These are phyloP conservation scores for Eutrema heterophyllum DNA, from an alignment of 345 rosid genomes.

Conservation along the genomic window DNA sequence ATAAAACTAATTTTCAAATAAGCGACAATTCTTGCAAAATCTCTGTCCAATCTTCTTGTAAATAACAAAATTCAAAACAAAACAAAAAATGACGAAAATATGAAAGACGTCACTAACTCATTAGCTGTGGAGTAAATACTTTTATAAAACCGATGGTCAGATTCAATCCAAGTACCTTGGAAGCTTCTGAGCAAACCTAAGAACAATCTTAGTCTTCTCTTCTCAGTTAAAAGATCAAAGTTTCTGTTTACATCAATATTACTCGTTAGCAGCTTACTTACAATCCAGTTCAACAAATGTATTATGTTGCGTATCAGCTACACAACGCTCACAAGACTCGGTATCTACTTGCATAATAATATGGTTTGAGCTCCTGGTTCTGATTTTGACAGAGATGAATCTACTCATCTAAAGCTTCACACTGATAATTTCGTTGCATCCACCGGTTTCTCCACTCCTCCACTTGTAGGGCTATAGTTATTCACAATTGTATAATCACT, in stretches of 20 bases:
- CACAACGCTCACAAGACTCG: neutral
- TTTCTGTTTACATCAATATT: constrained; percentile 3
- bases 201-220: neutral
- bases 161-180: neutral
- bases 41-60: neutral
- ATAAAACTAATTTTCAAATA: too few relatives aligned
- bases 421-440: constrained; percentile 21
- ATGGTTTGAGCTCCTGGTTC: neutral
- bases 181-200: neutral
- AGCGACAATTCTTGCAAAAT: too few relatives aligned
- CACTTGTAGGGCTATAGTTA: constrained; percentile 31
- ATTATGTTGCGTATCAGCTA: too few relatives aligned
- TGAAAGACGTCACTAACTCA: too few relatives aligned
- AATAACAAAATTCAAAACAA: neutral
- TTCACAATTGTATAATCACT: neutral
- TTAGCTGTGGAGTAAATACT: neutral
- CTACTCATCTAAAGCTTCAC: constrained; percentile 14
- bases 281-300: neutral
- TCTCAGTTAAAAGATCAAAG: neutral
- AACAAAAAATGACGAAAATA: neutral
- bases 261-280: constrained; percentile 13
- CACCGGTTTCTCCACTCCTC: constrained; percentile 25
- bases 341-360: constrained; percentile 6
- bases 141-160: too few relatives aligned
- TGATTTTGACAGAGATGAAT: neutral